A percentile compares a stretch with the other conserved stretches of the same genome.
Evolutionary conservation across 306 rosid species (phyloP).

Genomic region (Pyrus pyrifolia): DNA sequence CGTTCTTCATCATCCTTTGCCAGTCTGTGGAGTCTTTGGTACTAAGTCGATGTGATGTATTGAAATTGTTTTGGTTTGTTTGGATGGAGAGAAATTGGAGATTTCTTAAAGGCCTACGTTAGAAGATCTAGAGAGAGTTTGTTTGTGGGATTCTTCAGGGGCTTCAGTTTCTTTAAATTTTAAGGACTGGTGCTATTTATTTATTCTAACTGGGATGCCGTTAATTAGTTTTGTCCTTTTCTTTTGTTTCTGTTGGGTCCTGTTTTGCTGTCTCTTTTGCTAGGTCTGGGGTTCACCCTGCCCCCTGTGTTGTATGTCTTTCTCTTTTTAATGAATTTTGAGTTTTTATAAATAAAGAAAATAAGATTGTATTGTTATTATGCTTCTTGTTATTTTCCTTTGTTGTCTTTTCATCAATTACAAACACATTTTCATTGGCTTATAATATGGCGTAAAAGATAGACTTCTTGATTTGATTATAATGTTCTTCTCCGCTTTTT

Average conservation of each 20-base stretch:
- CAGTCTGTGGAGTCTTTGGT: too few species aligned
- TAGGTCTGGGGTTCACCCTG: not conserved
- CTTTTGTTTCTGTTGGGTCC: not conserved
- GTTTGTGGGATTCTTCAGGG: not conserved
- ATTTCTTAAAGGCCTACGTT: too few species aligned
- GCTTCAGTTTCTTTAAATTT: not conserved
- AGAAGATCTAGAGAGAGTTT: not conserved
- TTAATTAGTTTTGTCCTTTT: not conserved
- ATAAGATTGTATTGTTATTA: not conserved
- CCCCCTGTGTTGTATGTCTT: not conserved
- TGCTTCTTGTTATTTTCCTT: too few species aligned
- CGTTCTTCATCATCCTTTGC: too few species aligned
- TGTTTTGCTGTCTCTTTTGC: not conserved
- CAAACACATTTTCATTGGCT: too few species aligned
- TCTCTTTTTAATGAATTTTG: not conserved
- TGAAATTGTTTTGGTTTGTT: not conserved
- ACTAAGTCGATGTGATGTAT: too few species aligned
- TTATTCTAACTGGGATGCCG: too few species aligned
- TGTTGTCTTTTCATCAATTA: too few species aligned
- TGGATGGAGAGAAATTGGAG: not conserved
- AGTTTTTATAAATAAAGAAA: not conserved
- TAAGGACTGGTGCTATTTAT: not conserved
- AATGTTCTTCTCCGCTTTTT: not conserved
- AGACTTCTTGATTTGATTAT: too few species aligned
- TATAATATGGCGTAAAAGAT: too few species aligned